Conservation (phyloP, 225 moss, liverwort and hornwort species). For the Antitrichia curtipendula region DNA sequence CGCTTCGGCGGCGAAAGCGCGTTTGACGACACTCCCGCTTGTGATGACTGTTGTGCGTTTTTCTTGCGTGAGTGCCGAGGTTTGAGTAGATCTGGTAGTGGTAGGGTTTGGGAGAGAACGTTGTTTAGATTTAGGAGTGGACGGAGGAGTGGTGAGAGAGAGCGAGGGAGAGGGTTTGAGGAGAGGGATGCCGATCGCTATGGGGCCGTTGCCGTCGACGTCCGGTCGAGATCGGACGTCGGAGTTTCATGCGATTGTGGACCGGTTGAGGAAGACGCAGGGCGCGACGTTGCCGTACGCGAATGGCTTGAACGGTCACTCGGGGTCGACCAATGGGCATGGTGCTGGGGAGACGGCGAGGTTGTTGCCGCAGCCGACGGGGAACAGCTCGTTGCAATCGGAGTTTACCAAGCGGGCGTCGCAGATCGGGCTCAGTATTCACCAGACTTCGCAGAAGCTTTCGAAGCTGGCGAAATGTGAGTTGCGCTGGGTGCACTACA, state of each 20-base stretch:
- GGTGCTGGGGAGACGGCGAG: conserved; percentile 17
- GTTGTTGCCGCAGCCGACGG: conserved; percentile 44
- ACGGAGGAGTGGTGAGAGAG: neutral
- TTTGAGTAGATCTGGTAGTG: conserved; percentile 6
- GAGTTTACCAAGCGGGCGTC: conserved; percentile 88
- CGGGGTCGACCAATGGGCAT: conserved; percentile 16
- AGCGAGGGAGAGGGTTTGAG: neutral
- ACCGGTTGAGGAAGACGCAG: conserved; percentile 41
- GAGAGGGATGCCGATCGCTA: conserved; percentile 18
- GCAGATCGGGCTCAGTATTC: conserved; percentile 96
- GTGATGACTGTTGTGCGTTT: neutral
- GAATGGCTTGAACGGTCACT: conserved; percentile 12
- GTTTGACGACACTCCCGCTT: neutral
- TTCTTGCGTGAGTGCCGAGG: neutral
- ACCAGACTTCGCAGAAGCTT: conserved; percentile 93
- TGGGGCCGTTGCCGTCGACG: conserved; percentile 46
- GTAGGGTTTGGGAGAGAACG: neutral
- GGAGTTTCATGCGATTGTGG: conserved; percentile 45
- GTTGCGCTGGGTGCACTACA: neutral
- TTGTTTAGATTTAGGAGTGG: neutral
- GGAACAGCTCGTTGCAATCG: conserved; percentile 63
- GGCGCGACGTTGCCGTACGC: conserved; percentile 9
- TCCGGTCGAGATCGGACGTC: conserved; percentile 50
- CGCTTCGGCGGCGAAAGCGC: neutral
- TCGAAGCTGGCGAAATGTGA: conserved; percentile 87